Evolutionary conservation across 805 yeast species (phyloP).

Genomic region (Torulaspora delbrueckii): DNA sequence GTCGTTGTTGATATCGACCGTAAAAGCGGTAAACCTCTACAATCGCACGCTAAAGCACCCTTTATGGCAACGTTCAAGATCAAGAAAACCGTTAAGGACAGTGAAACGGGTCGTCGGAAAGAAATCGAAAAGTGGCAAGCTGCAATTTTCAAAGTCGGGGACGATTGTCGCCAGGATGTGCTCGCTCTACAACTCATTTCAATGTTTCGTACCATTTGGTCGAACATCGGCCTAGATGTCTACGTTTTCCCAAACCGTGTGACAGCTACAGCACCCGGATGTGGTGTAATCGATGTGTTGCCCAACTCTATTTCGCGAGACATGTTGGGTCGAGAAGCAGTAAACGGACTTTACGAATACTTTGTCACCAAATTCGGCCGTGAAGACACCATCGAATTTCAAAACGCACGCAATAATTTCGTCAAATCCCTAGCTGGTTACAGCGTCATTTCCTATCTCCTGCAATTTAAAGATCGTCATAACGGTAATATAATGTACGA

Average conservation of each 20-base stretch:
- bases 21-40: slow-evolving; percentile 88
- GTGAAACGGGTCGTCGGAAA: slow-evolving; percentile 38
- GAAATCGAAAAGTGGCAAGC: slow-evolving; percentile 76
- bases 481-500: slow-evolving; percentile 98
- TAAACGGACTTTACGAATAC: slow-evolving; percentile 91
- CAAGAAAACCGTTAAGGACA: slow-evolving; percentile 46
- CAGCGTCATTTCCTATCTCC: slow-evolving; percentile 80
- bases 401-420: slow-evolving; percentile 85
- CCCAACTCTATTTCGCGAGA: slow-evolving; percentile 95
- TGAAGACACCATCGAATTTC: slow-evolving; percentile 85
- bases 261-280: slow-evolving; percentile 98
- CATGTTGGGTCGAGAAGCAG: slow-evolving; percentile 98
- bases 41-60: slow-evolving; percentile 98
- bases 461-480: slow-evolving; percentile 96
- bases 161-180: slow-evolving; percentile 97
- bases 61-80: slow-evolving; percentile 94
- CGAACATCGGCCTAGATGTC: slow-evolving; percentile 78
- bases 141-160: slow-evolving; percentile 98
- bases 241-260: slow-evolving; percentile 92
- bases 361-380: slow-evolving; percentile 90
- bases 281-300: slow-evolving; percentile 97
- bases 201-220: slow-evolving; percentile 88
- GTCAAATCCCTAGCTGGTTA: slow-evolving; percentile 93
- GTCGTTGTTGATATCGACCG: slow-evolving; percentile 87
- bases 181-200: slow-evolving; percentile 88